Percentiles rank a stretch among this genome's conserved stretches.
Conservation (phyloP, 2,329 filamentous ascomycete species). For the Plenodomus lindquistii region DNA sequence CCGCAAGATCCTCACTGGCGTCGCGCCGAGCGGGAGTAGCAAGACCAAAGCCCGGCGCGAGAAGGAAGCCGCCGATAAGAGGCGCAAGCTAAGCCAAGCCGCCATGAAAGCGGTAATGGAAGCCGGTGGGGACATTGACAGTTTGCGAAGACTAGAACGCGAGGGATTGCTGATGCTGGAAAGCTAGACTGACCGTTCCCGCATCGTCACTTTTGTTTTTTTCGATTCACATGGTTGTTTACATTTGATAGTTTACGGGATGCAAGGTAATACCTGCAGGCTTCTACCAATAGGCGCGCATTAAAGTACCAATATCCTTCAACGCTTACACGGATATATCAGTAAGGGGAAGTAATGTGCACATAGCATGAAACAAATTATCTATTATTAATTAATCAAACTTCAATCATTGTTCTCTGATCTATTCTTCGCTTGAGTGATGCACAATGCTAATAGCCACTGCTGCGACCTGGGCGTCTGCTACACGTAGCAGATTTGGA, state of each 20-base stretch:
- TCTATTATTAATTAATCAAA: background rate
- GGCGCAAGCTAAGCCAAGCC: conserved; percentile 68
- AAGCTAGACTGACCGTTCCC: background rate
- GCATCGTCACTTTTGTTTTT: background rate
- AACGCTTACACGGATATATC: conserved; percentile 2
- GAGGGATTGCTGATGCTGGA: conserved; percentile 44
- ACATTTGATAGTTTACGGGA: background rate
- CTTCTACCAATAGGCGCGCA: background rate
- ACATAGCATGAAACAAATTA: conserved; percentile 8
- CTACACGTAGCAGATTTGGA: background rate
- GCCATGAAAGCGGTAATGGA: conserved; percentile 70
- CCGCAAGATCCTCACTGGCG: conserved; percentile 78
- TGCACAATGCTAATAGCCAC: background rate
- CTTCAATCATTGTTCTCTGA: background rate
- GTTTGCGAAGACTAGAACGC: conserved; percentile 48
- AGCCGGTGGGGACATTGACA: conserved; percentile 66
- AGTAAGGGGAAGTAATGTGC: conserved; percentile 18
- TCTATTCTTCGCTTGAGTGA: background rate
- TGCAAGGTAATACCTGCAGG: background rate
- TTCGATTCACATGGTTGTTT: background rate
- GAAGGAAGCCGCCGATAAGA: conserved; percentile 80
- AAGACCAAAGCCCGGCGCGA: conserved; percentile 96
- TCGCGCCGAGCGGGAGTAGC: conserved; percentile 85
- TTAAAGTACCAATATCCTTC: background rate
- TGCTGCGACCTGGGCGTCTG: background rate